phyloP scores from a whole-genome alignment of 1,284 basidiomycete genomes.

The Cryptococcus sp. region DNA sequence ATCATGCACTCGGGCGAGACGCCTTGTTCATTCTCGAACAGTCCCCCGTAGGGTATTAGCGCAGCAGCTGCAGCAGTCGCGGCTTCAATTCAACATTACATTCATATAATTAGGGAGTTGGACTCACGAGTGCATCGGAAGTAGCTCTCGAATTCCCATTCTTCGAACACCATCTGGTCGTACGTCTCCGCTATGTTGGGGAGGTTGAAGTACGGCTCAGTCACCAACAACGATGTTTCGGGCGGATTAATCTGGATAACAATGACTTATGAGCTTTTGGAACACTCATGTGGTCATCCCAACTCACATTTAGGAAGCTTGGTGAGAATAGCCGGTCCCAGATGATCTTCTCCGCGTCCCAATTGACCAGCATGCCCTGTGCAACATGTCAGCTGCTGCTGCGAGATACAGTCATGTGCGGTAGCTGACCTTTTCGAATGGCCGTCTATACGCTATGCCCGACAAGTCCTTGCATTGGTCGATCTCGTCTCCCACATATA shows the following conservation, averaged over 20 bases:
- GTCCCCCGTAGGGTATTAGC: constrained; percentile 67
- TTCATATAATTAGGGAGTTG: neutral
- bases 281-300: neutral
- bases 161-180: constrained; percentile 92
- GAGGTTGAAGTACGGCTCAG: constrained; percentile 91
- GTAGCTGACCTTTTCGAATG: constrained; percentile 75
- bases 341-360: constrained; percentile 87
- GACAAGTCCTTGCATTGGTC: constrained; percentile 72
- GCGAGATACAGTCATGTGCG: neutral
- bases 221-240: constrained; percentile 74
- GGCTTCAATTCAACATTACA: neutral
- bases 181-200: constrained; percentile 87
- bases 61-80: constrained; percentile 64
- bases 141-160: constrained; percentile 88
- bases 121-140: constrained; percentile 75
- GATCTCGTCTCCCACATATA: constrained; percentile 80
- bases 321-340: constrained; percentile 83
- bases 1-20: constrained; percentile 72
- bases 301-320: constrained; percentile 66
- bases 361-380: constrained; percentile 85
- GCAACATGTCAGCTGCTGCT: constrained; percentile 18
- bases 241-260: constrained; percentile 66
- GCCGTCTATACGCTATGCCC: constrained; percentile 73
- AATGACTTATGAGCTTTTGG: neutral
- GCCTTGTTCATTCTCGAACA: constrained; percentile 60